These are phyloP conservation scores for Pyrenula aspistea DNA, from an alignment of 495 filamentous ascomycete genomes.

Conservation along the genomic window DNA sequence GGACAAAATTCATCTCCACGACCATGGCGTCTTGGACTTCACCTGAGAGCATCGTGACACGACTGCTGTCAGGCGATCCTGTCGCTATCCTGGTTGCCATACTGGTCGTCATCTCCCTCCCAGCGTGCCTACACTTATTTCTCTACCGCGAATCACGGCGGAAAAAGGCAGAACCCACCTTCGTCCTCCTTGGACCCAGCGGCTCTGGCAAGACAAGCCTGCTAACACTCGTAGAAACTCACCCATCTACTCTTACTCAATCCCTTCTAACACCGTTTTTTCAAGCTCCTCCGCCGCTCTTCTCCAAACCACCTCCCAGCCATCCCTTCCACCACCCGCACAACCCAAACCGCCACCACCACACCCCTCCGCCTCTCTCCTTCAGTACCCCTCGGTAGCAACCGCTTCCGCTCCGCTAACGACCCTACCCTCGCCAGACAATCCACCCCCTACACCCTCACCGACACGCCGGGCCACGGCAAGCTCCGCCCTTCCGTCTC, in stretches of 20 bases:
- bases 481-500: conserved; percentile 61
- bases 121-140: conserved; percentile 64
- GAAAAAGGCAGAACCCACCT: conserved; percentile 46
- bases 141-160: conserved; percentile 48
- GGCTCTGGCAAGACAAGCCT: conserved; percentile 84
- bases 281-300: conserved; percentile 22
- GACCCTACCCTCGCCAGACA: conserved; percentile 55
- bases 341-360: conserved; percentile 62
- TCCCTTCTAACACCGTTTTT: no score
- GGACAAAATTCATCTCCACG: neutral
- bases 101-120: conserved; percentile 57
- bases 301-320: conserved; percentile 16
- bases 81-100: conserved; percentile 50
- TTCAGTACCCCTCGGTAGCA: conserved; percentile 46
- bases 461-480: conserved; percentile 90
- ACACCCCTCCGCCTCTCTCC: conserved; percentile 62
- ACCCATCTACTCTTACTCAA: conserved; percentile 1
- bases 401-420: conserved; percentile 56
- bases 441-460: conserved; percentile 61
- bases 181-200: conserved; percentile 75
- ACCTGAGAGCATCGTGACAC: conserved; percentile 24
- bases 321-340: conserved; percentile 47
- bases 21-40: conserved; percentile 14
- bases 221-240: conserved; percentile 52
- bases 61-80: conserved; percentile 29